Conservation (phyloP, 129 eudicot genomes). For the Escallonia rubra region DNA sequence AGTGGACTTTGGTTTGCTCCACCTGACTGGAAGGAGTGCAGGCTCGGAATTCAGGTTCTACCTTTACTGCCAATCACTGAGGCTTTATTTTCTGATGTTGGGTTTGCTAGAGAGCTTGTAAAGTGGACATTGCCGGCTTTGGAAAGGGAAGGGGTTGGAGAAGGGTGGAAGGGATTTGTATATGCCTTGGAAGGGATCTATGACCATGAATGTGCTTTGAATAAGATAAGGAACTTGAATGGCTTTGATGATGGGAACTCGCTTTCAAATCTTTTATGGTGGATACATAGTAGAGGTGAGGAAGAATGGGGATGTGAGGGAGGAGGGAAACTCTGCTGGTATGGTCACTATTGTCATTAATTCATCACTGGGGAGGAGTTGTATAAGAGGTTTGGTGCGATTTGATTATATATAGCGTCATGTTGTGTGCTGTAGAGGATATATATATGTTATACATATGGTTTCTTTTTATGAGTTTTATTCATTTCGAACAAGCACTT, state of each 20-base stretch:
- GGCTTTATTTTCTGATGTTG: slow-evolving; percentile 57
- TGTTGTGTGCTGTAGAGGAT: too few relatives aligned
- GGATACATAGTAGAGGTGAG: slow-evolving; percentile 75
- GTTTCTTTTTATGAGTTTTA: not conserved
- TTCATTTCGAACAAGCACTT: not conserved
- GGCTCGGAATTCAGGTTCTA: slow-evolving; percentile 79
- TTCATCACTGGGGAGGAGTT: not conserved
- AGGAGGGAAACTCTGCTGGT: slow-evolving; percentile 52
- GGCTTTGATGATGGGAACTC: slow-evolving; percentile 90
- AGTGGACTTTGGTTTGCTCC: slow-evolving; percentile 99
- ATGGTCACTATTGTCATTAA: slow-evolving; percentile 57
- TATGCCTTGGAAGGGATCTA: slow-evolving; percentile 83
- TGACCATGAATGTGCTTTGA: slow-evolving; percentile 53
- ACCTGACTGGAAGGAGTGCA: slow-evolving; percentile 63
- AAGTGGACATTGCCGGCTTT: slow-evolving; percentile 74
- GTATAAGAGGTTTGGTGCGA: slow-evolving; percentile 5
- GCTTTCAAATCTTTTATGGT: slow-evolving; percentile 75
- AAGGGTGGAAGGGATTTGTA: slow-evolving; percentile 92
- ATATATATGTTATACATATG: not conserved
- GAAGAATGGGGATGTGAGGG: slow-evolving; percentile 38
- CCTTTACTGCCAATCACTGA: slow-evolving; percentile 76
- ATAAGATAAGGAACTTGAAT: slow-evolving; percentile 43
- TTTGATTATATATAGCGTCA: too few relatives aligned
- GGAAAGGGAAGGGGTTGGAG: slow-evolving; percentile 75
- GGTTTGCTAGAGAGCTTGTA: slow-evolving; percentile 58